Base-by-base conservation (phyloP, 495 filamentous ascomycete species). In the Penicillium verhagenii region DNA sequence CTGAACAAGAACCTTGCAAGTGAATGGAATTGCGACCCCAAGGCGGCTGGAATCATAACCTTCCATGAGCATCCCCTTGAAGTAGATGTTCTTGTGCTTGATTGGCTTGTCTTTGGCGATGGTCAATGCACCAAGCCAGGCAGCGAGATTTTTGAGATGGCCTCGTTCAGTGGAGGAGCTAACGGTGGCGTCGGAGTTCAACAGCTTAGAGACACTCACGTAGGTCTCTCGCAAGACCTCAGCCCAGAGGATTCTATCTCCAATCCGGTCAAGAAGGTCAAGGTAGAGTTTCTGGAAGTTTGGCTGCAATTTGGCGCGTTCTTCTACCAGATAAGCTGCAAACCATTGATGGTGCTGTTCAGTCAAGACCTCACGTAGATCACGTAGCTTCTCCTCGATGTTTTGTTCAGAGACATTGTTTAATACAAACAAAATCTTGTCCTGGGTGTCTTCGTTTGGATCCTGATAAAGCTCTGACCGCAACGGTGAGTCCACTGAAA, bases 211-310 rank as follows among this genome's bases (percentile, higher is more conserved):
- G 20, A 92, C 84, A 63, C 90, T 91, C 54, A 88, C 80, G 61
- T 92, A 99, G 0, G 94, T 99, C 73, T 96, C 91, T n/a, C 92
- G 79, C 13, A 97, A 72, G 31, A 97, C 90, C 66, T 97, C 92
- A 1, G 82, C 77, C 89, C 89, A 96, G 1, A 99, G 73, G 4
- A 79, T 73, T 67, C 80, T 87, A 61, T 91, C 83, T 53, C 86
- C 81, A 64, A 97, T 92, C 53, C 88, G 85, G 40, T 88, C 86
- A 39, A 99, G 80, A 20, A 99, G 81, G 54, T 95, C 88, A 26
- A 97, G 82, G 67, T 97, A 99, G 5, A 97, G 83, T 26, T 86
- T 76, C 53, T 99, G 94, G 67, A 91, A 96, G 63, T 97, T 99
- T 4, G 92, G 92, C 64, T 99, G 92, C 74, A 94, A 81, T 72